Conservation (phyloP, 2,329 filamentous ascomycete species). For the Fusarium avenaceum region DNA sequence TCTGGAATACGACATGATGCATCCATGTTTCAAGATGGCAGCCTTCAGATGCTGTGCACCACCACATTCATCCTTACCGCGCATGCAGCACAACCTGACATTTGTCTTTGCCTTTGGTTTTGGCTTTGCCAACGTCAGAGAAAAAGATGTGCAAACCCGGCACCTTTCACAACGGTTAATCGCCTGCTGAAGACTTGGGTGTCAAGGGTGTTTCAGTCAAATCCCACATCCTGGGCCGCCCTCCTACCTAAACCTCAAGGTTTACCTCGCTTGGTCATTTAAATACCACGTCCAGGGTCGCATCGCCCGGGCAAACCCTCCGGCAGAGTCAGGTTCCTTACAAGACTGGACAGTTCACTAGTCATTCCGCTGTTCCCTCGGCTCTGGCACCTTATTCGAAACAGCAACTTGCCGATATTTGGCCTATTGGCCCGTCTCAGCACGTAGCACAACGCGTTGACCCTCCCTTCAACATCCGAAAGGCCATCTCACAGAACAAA, state of each 20-base stretch:
- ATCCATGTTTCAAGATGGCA: conserved; percentile 32
- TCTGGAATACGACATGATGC: conserved; percentile 19
- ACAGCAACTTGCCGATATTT: not conserved
- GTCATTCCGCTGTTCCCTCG: conserved; percentile 11
- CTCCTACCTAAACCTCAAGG: conserved; percentile 5
- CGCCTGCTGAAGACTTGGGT: conserved; percentile 3
- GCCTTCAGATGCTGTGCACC: conserved; percentile 12
- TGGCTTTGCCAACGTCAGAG: conserved; percentile 1
- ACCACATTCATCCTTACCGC: conserved; percentile 6
- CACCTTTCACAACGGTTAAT: not conserved
- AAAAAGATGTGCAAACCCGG: not conserved
- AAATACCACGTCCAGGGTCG: conserved; percentile 23
- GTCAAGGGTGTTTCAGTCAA: conserved; percentile 32
- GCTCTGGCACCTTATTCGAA: conserved; percentile 10
- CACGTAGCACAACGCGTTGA: conserved; percentile 14
- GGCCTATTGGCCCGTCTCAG: not conserved
- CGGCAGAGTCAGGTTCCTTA: conserved; percentile 25
- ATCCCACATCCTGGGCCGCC: conserved; percentile 8
- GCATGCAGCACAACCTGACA: not conserved
- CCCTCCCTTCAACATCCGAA: conserved; percentile 3
- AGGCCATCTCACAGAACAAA: conserved; percentile 26
- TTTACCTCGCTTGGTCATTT: conserved; percentile 15
- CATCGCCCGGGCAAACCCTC: conserved; percentile 25
- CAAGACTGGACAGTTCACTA: conserved; percentile 8
- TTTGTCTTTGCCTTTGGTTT: not conserved